Conservation (phyloP, 495 filamentous ascomycete species). For the Rostrohypoxylon terebratum region DNA sequence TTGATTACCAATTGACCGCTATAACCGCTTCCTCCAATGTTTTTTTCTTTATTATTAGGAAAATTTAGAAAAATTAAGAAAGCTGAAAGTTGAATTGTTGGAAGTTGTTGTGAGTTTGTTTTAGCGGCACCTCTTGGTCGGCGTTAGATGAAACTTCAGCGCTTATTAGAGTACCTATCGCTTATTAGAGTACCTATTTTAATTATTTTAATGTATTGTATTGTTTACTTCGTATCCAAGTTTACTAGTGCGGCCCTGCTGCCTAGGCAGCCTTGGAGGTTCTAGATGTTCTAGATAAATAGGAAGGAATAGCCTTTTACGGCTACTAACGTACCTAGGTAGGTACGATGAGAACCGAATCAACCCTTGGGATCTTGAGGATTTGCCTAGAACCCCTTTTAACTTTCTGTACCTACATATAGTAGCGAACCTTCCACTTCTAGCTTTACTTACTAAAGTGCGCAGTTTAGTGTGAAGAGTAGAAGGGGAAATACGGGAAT, state of each 20-base stretch:
- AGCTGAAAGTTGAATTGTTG: background rate
- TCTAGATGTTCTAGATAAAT: background rate
- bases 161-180: constrained; percentile 45
- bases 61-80: constrained; percentile 2
- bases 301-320: constrained; percentile 38
- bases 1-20: constrained; percentile 2
- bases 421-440: constrained; percentile 1
- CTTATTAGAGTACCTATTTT: constrained; percentile 46
- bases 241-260: constrained; percentile 34
- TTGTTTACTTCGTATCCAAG: too few relatives aligned
- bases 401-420: background rate
- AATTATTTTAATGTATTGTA: too few relatives aligned
- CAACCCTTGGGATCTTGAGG: too few relatives aligned
- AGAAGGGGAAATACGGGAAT: background rate
- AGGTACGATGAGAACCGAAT: background rate
- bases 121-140: constrained; percentile 25
- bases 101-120: constrained; percentile 3
- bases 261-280: too few relatives aligned
- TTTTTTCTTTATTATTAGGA: too few relatives aligned
- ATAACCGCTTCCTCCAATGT: constrained; percentile 22
- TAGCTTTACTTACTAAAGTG: background rate
- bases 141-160: constrained; percentile 45
- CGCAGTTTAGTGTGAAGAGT: background rate
- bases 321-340: constrained; percentile 10
- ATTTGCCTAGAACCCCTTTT: background rate